Percentiles rank a stretch among this genome's conserved stretches.
These are phyloP conservation scores for Chrysosphaeria jannelii DNA, from an alignment of 2,329 filamentous ascomycete species.

Conservation along the genomic window DNA sequence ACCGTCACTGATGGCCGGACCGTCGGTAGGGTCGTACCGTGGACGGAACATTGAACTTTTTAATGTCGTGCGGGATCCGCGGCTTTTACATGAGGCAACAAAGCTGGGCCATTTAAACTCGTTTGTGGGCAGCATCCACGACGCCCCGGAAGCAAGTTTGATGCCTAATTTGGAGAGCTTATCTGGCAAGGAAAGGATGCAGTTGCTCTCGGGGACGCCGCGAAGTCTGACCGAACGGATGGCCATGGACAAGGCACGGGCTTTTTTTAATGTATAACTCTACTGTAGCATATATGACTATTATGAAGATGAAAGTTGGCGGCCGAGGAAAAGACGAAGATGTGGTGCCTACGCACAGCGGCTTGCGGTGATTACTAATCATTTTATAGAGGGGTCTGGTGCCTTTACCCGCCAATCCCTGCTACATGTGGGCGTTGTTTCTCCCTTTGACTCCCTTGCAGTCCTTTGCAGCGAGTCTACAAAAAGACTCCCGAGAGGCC, in stretches of 20 bases:
- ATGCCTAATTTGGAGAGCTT: constrained; percentile 6
- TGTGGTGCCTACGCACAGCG: too few relatives aligned
- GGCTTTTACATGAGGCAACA: constrained; percentile 11
- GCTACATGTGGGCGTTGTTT: too few relatives aligned
- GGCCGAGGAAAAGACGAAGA: too few relatives aligned
- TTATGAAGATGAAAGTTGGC: too few relatives aligned
- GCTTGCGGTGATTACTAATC: constrained; percentile 1
- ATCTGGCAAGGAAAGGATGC: constrained; percentile 1
- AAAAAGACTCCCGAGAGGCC: too few relatives aligned
- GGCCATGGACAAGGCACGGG: constrained; percentile 5
- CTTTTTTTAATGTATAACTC: too few relatives aligned
- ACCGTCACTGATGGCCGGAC: constrained; percentile 1
- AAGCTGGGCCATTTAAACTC: constrained; percentile 10
- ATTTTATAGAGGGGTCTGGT: constrained; percentile 1
- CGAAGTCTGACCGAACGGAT: constrained; percentile 9
- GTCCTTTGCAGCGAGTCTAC: too few relatives aligned
- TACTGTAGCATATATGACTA: too few relatives aligned
- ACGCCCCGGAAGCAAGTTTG: constrained; percentile 4
- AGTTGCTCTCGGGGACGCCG: constrained; percentile 5
- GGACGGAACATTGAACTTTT: constrained; percentile 10
- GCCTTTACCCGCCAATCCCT: too few relatives aligned
- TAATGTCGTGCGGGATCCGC: constrained; percentile 11
- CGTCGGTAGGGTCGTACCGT: constrained; percentile 12
- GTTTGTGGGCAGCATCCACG: constrained; percentile 14
- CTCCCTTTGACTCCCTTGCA: too few relatives aligned